Evolutionary conservation across 768 basidiomycete genomes (phyloP).

Genomic region (Rhodosporidiobolus sp.): DNA sequence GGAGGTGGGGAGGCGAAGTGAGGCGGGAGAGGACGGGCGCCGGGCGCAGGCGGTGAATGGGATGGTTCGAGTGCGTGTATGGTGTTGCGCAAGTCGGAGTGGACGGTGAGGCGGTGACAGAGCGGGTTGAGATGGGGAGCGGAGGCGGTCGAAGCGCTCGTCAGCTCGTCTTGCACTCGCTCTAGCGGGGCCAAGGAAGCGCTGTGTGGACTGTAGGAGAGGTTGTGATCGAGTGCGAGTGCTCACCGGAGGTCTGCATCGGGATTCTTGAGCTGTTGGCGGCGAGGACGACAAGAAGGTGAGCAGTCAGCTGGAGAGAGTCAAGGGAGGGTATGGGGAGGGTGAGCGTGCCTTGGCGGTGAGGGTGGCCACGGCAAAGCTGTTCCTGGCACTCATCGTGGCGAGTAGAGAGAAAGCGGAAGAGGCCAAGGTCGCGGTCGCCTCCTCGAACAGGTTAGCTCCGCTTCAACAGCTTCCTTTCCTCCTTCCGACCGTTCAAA

Average conservation of each 20-base stretch:
- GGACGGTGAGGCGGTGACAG: neutral
- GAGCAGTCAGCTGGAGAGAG: neutral
- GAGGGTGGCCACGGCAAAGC: too few relatives aligned
- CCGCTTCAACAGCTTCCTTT: too few relatives aligned
- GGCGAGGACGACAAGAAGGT: neutral
- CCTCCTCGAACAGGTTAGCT: neutral
- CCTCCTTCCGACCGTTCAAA: too few relatives aligned
- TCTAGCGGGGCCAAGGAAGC: too few relatives aligned
- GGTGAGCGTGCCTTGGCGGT: too few relatives aligned
- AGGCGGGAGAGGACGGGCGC: too few relatives aligned
- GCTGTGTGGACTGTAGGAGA: too few relatives aligned
- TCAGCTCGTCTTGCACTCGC: neutral
- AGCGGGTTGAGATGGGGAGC: neutral
- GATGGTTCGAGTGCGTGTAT: neutral
- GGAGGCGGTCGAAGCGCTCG: neutral
- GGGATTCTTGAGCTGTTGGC: constrained; percentile 41
- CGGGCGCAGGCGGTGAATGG: neutral
- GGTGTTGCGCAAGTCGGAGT: neutral
- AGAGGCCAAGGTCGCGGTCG: neutral
- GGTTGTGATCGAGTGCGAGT: neutral
- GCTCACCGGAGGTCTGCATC: constrained; percentile 37
- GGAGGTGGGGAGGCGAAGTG: neutral
- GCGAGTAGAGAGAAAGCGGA: neutral
- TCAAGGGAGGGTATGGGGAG: neutral
- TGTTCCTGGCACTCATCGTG: neutral